These are phyloP conservation scores for Eragrostis tef DNA, from an alignment of 202 grass and related monocot species.

Conservation along the genomic window DNA sequence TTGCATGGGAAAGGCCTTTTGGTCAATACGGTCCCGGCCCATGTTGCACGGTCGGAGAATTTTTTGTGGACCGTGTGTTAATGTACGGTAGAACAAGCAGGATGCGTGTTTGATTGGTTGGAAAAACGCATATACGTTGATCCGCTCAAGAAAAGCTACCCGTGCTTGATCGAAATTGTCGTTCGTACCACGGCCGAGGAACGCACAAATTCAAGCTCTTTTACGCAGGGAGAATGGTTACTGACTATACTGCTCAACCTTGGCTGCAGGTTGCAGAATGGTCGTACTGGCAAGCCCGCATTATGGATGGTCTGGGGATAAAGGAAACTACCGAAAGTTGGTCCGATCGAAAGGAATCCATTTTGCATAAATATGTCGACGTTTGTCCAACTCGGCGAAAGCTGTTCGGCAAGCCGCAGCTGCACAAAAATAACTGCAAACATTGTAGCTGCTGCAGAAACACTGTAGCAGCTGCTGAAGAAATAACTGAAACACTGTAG, in stretches of 20 bases:
- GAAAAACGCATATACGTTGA: not conserved
- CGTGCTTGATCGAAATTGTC: not conserved
- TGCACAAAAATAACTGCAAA: too few species aligned
- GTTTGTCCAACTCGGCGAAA: too few species aligned
- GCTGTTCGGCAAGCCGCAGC: too few species aligned
- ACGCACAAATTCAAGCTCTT: not conserved
- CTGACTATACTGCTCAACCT: too few species aligned
- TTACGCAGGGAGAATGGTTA: not conserved
- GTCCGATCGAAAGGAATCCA: not conserved
- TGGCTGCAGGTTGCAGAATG: too few species aligned
- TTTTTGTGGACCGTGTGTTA: not conserved
- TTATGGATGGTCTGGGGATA: not conserved
- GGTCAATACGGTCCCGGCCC: slow-evolving; percentile 6
- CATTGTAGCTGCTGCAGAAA: too few species aligned
- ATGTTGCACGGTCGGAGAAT: not conserved
- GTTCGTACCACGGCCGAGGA: not conserved
- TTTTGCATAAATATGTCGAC: not conserved
- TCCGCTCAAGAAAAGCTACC: not conserved
- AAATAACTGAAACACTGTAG: too few species aligned
- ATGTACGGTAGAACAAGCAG: not conserved
- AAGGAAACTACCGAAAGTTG: not conserved
- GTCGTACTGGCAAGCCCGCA: not conserved
- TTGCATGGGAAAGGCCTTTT: not conserved
- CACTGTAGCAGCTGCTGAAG: too few species aligned
- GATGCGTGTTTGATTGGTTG: not conserved